Conservation (phyloP, 257 asterid species). For the Solanum microdontum region DNA sequence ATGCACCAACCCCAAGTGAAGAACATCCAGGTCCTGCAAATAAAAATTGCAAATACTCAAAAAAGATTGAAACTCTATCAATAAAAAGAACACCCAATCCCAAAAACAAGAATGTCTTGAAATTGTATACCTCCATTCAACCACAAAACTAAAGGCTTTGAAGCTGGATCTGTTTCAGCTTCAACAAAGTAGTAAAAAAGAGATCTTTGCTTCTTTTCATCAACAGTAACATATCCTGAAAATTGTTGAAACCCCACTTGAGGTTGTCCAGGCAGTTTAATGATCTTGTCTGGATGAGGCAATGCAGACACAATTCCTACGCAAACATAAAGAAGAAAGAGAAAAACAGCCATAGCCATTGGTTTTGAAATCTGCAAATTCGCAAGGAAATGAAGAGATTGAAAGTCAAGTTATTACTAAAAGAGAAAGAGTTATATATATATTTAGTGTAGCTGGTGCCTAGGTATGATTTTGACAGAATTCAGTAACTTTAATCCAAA, state of each 20-base stretch:
- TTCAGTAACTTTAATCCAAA: neutral
- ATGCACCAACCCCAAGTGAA: slow-evolving; percentile 71
- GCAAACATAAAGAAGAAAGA: slow-evolving; percentile 21
- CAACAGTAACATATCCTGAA: slow-evolving; percentile 57
- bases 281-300: slow-evolving; percentile 43
- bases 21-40: slow-evolving; percentile 67
- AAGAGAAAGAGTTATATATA: neutral
- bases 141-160: slow-evolving; percentile 61
- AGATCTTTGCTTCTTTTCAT: slow-evolving; percentile 33
- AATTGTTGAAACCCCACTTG: slow-evolving; percentile 46
- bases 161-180: slow-evolving; percentile 39
- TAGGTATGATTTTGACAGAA: neutral
- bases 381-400: neutral
- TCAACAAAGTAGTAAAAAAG: slow-evolving; percentile 62
- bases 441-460: too few relatives aligned
- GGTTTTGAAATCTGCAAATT: slow-evolving; percentile 1
- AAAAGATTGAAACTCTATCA: neutral
- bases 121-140: slow-evolving; percentile 51
- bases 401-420: neutral
- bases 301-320: slow-evolving; percentile 14
- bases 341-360: slow-evolving; percentile 15
- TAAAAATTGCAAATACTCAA: neutral
- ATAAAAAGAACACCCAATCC: neutral
- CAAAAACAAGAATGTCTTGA: neutral
- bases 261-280: slow-evolving; percentile 56